Percentiles rank a stretch among this genome's conserved stretches.
Evolutionary conservation across 306 rosid species (phyloP).

Genomic region (Prunus dulcis): DNA sequence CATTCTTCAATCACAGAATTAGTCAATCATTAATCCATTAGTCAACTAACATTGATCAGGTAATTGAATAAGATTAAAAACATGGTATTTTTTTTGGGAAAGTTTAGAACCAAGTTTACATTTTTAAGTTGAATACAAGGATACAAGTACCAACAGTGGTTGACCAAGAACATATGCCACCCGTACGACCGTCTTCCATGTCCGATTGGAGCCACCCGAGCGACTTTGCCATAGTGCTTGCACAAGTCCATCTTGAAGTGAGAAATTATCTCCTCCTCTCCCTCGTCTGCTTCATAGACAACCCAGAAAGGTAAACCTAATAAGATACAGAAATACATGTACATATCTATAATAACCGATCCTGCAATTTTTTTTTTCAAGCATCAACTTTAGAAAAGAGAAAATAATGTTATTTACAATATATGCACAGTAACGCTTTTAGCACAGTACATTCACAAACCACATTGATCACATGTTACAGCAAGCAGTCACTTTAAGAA

Average conservation of each 20-base stretch:
- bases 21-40: neutral
- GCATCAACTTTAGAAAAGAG: neutral
- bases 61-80: neutral
- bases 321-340: neutral
- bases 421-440: neutral
- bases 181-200: neutral
- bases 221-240: neutral
- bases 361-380: neutral
- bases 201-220: neutral
- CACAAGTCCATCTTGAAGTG: neutral
- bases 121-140: neutral
- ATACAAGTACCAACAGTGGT: neutral
- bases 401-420: neutral
- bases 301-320: neutral
- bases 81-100: neutral
- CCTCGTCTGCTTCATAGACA: constrained; percentile 14
- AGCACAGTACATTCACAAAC: neutral
- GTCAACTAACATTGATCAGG: neutral
- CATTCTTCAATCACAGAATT: neutral
- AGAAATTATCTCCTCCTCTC: neutral
- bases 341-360: neutral
- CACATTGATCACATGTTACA: neutral
- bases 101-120: neutral
- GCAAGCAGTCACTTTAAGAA: constrained; percentile 15
- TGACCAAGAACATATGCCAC: neutral